Base-by-base conservation (phyloP, 2,329 filamentous ascomycete species). In the Ceratocystis albifundus region DNA sequence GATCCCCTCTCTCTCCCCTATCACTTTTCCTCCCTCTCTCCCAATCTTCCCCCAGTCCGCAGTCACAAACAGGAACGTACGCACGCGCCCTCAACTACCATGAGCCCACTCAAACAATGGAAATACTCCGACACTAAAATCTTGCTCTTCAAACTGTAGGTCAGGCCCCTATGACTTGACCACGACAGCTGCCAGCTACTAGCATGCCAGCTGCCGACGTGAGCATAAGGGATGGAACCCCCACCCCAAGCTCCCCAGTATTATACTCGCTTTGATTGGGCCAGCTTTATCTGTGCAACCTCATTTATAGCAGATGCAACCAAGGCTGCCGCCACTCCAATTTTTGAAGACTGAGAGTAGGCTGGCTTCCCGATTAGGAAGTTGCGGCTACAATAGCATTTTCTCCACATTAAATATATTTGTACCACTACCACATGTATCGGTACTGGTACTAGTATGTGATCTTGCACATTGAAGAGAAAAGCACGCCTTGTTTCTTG, bases 91-190 rank as follows among this genome's bases (percentile, higher is more conserved):
- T 20, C 48, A 25, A n/a, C 28, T 28, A 59, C 55, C 28, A 17
- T 15, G 5, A 59, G 7, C 5, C 55, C 55, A 36, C 55, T 5
- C 28, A 17, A 36, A 59, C 55, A 59, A 59, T 59, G 55, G 55
- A 32, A 59, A 59, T 59, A 59, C 55, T 59, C 55, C 55, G 28
- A 59, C 7, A 30, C 55, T 59, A 28, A 59, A 28, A 7, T 17
- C 28, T 59, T 32, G 15, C 53, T 32, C 36, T 41, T 41, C 10
- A 41, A 41, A 41, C 36, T 41, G 36, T 15, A 41, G 36, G 36
- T 41, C 36, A 41, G 36, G 36, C 36, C 36, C 36, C 36, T 41
- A 15, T 41, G 36, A 15, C 10, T 41, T 41, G 36, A 15, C 2
- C 0, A 3, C 8, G 17, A 15, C 28, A 17, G 7, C 53, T 59